Evolutionary conservation across 1,139 yeast genomes (phyloP).

Genomic region (Candida mesenterica): DNA sequence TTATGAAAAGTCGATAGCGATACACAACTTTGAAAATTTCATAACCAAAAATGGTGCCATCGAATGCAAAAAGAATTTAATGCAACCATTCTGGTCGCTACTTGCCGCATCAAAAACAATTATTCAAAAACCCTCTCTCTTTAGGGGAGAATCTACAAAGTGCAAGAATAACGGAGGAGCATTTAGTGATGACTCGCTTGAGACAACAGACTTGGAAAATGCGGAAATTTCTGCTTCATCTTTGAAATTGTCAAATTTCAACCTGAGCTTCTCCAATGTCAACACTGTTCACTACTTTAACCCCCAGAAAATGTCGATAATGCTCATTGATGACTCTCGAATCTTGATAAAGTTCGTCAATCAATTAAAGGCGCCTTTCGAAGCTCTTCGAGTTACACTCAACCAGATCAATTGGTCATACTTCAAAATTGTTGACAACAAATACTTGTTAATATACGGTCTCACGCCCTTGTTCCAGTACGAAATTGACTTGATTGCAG

Average conservation of each 20-base stretch:
- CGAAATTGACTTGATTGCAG: constrained; percentile 55
- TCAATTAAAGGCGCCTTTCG: constrained; percentile 27
- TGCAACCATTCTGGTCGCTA: constrained; percentile 69
- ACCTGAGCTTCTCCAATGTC: no score
- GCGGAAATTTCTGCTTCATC: no score
- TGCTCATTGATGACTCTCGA: constrained; percentile 32
- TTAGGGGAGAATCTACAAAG: constrained; percentile 17
- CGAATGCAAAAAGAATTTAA: constrained; percentile 19
- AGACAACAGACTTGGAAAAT: no score
- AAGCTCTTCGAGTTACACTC: constrained; percentile 33
- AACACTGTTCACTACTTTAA: constrained; percentile 7
- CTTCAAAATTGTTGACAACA: constrained; percentile 38
- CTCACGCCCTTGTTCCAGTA: constrained; percentile 67
- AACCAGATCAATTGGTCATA: constrained; percentile 61
- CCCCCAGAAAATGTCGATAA: constrained; percentile 21
- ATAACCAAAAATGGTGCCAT: constrained; percentile 27
- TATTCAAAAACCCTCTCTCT: constrained; percentile 40
- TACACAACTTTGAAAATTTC: constrained; percentile 56
- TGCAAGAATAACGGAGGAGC: constrained; percentile 17
- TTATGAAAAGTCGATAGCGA: constrained; percentile 39
- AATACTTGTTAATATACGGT: constrained; percentile 56
- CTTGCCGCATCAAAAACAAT: constrained; percentile 62
- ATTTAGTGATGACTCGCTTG: no score
- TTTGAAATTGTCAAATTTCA: no score
- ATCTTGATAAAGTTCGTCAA: constrained; percentile 40